Conservation (phyloP, 2,329 filamentous ascomycete species). For the Apiospora hydei region DNA sequence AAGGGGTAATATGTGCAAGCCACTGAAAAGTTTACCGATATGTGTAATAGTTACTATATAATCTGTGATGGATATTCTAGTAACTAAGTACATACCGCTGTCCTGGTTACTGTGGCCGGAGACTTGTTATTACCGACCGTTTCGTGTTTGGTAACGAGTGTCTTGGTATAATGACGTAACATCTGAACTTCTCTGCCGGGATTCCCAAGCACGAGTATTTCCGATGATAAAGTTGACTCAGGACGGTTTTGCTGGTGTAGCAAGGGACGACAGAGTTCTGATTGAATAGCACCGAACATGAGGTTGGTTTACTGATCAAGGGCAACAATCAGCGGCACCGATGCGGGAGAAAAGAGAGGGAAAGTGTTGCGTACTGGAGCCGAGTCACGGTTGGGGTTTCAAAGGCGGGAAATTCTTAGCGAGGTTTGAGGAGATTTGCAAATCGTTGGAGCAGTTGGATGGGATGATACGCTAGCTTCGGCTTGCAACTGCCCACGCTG, state of each 20-base stretch:
- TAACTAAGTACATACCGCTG: no score
- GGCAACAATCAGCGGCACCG: not conserved
- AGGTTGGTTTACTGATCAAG: no score
- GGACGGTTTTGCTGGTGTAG: not conserved
- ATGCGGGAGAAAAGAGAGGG: not conserved
- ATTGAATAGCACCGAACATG: not conserved
- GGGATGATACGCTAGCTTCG: not conserved
- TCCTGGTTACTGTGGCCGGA: no score
- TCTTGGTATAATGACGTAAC: not conserved
- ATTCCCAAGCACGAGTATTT: not conserved
- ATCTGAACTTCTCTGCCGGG: not conserved
- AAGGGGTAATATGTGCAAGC: no score
- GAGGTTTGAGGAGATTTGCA: not conserved
- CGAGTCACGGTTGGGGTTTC: not conserved
- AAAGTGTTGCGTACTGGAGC: not conserved
- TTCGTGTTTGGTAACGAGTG: not conserved
- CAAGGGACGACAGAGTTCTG: not conserved
- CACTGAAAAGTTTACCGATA: no score
- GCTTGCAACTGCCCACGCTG: not conserved
- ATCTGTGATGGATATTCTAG: no score
- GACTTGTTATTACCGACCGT: not conserved
- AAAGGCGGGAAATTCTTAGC: not conserved
- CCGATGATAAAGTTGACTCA: not conserved
- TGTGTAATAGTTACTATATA: no score
- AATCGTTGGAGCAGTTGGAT: not conserved